Base-by-base conservation (phyloP, 2,329 filamentous ascomycete genomes). In the Akanthomyces lecanii region DNA sequence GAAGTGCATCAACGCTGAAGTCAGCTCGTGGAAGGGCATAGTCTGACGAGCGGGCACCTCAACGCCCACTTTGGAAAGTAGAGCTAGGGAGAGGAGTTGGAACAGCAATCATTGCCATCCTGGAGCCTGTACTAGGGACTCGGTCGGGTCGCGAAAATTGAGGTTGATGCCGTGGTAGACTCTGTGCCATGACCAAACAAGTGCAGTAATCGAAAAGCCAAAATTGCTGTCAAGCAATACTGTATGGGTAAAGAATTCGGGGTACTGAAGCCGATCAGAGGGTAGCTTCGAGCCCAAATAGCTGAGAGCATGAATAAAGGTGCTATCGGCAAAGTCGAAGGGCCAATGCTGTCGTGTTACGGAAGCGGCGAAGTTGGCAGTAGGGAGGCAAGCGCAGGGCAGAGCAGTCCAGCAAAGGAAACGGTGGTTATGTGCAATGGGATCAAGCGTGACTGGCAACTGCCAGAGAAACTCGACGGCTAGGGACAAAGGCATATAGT, bases 61-160 rank as follows among this genome's bases (percentile, higher is more conserved):
- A 81, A 21, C 72, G 67, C 40, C 73, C 73, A 40, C 78, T 75
- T 59, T 72, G 73, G 68, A 80, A 81, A 38, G 72, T 72, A 57
- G 76, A 70, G 65, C 78, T 75, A 44, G 76, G 71, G 58, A 76
- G 71, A 16, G 78, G 74, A 57, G 76, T 72, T 65, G 79, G 71
- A 73, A 81, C 82, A 65, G 79, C 76, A 68, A 83, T 74, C 70
- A 78, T 78, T 70, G 80, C 81, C 80, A 83, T 83, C 47, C 77
- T 81, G 71, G 70, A 64, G 66, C 67, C 64, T 69, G 67, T 51
- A 65, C 66, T 25, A 61, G 66, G 61, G 28, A 65, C 47, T 66
- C 71, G 67, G 64, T 66, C 67, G 65, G 69, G 62, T 65, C 66
- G 67, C 65, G 68, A 65, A 66, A 71, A 65, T 65, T 67, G 71